These are phyloP conservation scores for Xylaria sp. DNA, from an alignment of 2,329 filamentous ascomycete genomes.

Conservation along the genomic window DNA sequence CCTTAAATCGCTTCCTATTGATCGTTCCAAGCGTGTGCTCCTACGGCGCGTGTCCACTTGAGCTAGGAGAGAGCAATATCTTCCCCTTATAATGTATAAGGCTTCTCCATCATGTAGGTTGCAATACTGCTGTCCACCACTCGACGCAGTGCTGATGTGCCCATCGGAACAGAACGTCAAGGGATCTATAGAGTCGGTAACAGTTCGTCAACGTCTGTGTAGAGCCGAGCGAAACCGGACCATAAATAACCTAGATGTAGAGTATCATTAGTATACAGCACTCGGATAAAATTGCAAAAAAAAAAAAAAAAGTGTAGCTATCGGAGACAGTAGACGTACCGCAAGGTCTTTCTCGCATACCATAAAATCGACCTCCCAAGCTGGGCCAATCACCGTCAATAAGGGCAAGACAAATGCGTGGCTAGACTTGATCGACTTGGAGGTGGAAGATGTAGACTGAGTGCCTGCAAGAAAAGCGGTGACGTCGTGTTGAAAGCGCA, in stretches of 20 bases:
- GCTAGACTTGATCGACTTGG: not conserved
- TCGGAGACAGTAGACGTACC: not conserved
- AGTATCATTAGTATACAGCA: not conserved
- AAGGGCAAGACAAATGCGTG: not conserved
- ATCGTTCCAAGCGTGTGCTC: no score
- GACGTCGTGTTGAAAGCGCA: not conserved
- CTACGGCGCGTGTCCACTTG: no score
- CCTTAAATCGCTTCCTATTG: no score
- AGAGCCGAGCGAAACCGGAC: not conserved
- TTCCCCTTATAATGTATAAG: no score
- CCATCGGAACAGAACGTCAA: not conserved
- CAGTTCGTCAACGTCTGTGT: not conserved
- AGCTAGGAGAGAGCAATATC: no score
- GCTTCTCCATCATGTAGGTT: not conserved
- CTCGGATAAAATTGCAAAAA: not conserved
- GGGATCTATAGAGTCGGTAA: not conserved
- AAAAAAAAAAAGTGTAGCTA: no score
- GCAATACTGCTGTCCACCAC: not conserved
- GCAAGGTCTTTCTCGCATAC: not conserved
- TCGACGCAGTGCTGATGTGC: not conserved
- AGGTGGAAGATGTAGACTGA: not conserved
- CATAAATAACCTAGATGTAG: slow-evolving; percentile 1
- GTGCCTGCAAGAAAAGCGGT: not conserved
- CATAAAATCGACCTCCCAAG: slow-evolving; percentile 6
- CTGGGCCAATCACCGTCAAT: not conserved